These are phyloP conservation scores for Nothophoma quercina DNA, from an alignment of 2,329 filamentous ascomycete genomes.

Conservation along the genomic window DNA sequence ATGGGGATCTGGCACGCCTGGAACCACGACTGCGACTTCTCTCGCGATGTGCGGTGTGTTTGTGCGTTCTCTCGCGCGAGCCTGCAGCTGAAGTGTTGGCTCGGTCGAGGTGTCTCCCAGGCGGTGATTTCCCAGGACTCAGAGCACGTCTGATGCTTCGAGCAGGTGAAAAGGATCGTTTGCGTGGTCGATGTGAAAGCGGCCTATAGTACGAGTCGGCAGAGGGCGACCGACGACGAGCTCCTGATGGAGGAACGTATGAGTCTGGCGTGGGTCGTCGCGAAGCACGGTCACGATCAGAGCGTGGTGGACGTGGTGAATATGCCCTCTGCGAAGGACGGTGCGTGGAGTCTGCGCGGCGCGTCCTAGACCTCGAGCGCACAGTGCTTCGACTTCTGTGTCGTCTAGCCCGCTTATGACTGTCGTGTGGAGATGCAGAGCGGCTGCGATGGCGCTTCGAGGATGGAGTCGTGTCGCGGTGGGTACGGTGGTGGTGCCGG, in stretches of 20 bases:
- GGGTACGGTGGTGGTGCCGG: constrained; percentile 42
- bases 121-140: constrained; percentile 40
- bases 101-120: constrained; percentile 37
- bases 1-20: constrained; percentile 41
- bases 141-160: constrained; percentile 40
- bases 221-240: constrained; percentile 53
- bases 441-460: constrained; percentile 50
- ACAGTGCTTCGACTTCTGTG: constrained; percentile 45
- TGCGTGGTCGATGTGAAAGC: constrained; percentile 39
- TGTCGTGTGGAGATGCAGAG: constrained; percentile 46
- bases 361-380: constrained; percentile 45
- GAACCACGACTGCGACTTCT: constrained; percentile 38
- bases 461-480: constrained; percentile 47
- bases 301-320: constrained; percentile 42
- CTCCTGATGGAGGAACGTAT: constrained; percentile 40
- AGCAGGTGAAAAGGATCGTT: constrained; percentile 43
- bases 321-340: constrained; percentile 37
- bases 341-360: constrained; percentile 41
- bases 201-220: constrained; percentile 49
- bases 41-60: constrained; percentile 24
- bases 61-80: constrained; percentile 30
- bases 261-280: constrained; percentile 47
- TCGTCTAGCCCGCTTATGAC: constrained; percentile 44
- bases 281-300: constrained; percentile 43
- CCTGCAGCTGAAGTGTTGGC: constrained; percentile 33